Conservation (phyloP, 352 stramenopile genomes). For the Phytopythium oedochilum region DNA sequence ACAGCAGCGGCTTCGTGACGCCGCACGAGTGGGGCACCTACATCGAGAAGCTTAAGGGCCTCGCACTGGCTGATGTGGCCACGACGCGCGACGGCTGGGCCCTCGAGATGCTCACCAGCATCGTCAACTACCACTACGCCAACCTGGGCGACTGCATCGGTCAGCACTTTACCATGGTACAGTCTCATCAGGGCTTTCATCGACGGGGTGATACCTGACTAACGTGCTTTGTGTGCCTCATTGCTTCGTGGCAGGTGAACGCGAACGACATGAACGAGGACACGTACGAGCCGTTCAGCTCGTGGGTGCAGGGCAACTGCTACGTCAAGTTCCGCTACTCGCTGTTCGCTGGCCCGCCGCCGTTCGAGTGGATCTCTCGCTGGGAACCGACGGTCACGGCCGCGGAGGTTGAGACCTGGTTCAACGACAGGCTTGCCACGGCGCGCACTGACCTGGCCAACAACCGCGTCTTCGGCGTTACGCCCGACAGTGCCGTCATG, state of each 20-base stretch:
- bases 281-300: conserved; percentile 11
- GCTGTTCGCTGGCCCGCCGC: conserved; percentile 24
- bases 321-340: conserved; percentile 54
- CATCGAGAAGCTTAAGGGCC: conserved; percentile 14
- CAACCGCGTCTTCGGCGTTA: conserved; percentile 12
- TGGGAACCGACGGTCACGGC: conserved; percentile 10
- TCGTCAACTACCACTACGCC: conserved; percentile 30
- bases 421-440: conserved; percentile 15
- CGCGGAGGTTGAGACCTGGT: conserved; percentile 22
- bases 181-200: not conserved
- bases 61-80: conserved; percentile 10
- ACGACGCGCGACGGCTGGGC: conserved; percentile 11
- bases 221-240: not conserved
- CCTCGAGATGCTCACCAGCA: conserved; percentile 13
- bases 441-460: conserved; percentile 15
- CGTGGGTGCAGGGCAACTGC: conserved; percentile 24
- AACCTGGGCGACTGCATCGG: conserved; percentile 24
- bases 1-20: conserved; percentile 14
- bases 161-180: conserved; percentile 12
- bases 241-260: not conserved
- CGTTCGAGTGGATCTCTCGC: conserved; percentile 36
- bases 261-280: conserved; percentile 7
- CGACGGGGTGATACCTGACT: not conserved
- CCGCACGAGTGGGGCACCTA: conserved; percentile 19
- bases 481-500: conserved; percentile 7